Conservation (phyloP, 2,329 filamentous ascomycete genomes). For the Ceratocystis harringtonii region DNA sequence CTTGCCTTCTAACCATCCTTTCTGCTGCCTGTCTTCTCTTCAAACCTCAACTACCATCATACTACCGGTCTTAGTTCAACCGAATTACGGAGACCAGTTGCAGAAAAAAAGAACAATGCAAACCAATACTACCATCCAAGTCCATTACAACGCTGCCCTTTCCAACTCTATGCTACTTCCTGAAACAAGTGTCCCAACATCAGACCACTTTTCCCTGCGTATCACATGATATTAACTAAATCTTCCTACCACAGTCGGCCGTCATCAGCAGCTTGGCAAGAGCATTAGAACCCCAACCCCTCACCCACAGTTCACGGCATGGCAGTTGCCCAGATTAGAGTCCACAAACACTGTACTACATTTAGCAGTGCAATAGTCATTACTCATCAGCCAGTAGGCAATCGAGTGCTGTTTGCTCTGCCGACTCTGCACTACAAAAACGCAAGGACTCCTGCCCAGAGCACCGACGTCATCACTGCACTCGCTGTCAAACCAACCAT, state of each 20-base stretch:
- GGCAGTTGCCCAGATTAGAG: background rate
- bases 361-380: background rate
- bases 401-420: background rate
- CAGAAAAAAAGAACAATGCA: background rate
- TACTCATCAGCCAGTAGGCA: background rate
- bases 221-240: background rate
- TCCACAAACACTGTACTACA: background rate
- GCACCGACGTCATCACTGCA: conserved; percentile 12
- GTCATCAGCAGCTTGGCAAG: background rate
- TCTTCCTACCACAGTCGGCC: background rate
- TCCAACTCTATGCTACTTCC: background rate
- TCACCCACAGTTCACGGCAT: background rate
- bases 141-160: background rate
- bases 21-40: background rate
- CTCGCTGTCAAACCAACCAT: conserved; percentile 22
- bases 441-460: conserved; percentile 4
- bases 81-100: background rate
- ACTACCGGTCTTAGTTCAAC: background rate
- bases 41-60: background rate
- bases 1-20: background rate
- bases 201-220: background rate
- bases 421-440: conserved; percentile 4
- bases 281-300: background rate
- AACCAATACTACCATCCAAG: background rate
- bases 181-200: conserved; percentile 1